Evolutionary conservation across 805 yeast species (phyloP).

Genomic region (Lipomyces starkeyi): DNA sequence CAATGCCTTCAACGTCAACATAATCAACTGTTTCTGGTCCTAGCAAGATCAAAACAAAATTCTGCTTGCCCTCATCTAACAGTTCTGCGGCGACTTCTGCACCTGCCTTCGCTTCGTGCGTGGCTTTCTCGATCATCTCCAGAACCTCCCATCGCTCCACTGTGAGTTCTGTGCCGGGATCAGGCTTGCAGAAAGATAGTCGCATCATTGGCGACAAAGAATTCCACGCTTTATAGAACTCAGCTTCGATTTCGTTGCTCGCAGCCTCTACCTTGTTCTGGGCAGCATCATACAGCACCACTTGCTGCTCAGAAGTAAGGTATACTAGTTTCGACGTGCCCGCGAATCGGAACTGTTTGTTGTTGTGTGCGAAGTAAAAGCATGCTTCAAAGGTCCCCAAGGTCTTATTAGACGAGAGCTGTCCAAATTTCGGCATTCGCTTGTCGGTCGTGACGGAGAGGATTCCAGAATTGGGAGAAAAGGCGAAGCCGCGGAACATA

Average conservation of each 20-base stretch:
- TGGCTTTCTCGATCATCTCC: constrained; percentile 24
- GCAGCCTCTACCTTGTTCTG: constrained; percentile 20
- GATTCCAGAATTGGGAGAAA: constrained; percentile 32
- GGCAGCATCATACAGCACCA: constrained; percentile 23
- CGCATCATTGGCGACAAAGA: constrained; percentile 29
- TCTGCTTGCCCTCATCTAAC: constrained; percentile 14
- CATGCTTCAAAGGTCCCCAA: constrained; percentile 35
- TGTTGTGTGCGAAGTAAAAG: constrained; percentile 30
- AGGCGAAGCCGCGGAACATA: constrained; percentile 36
- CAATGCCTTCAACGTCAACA: constrained; percentile 30
- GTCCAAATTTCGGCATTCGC: constrained; percentile 35
- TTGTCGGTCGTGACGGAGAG: constrained; percentile 33
- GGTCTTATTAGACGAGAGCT: constrained; percentile 13
- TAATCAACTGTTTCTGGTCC: constrained; percentile 30
- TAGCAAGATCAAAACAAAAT: constrained; percentile 30
- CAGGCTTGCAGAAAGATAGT: constrained; percentile 31
- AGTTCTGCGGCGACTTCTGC: constrained; percentile 12
- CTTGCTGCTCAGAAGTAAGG: constrained; percentile 3
- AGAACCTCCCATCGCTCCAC: constrained; percentile 20
- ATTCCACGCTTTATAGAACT: constrained; percentile 32
- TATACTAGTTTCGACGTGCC: constrained; percentile 30
- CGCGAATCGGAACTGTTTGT: constrained; percentile 32
- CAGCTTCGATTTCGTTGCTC: constrained; percentile 12
- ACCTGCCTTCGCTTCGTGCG: constrained; percentile 16
- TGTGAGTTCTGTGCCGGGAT: constrained; percentile 30